Evolutionary conservation across 768 basidiomycete species (phyloP).

Genomic region (Amanita pallidorosea): DNA sequence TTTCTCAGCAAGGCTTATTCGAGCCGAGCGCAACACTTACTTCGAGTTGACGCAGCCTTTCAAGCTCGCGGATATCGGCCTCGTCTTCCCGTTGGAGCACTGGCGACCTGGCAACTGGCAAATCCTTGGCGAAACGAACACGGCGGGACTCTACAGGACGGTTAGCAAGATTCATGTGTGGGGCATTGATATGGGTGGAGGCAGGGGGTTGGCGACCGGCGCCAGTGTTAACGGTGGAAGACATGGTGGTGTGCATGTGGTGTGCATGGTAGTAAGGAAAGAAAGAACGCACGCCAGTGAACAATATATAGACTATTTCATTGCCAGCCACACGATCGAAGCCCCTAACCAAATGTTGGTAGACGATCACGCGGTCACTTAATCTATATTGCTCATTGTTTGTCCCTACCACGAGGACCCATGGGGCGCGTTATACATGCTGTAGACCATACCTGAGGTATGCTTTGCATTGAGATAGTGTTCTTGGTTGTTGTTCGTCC

Average conservation of each 20-base stretch:
- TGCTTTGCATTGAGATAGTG: no score
- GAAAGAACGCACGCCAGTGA: no score
- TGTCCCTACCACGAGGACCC: no score
- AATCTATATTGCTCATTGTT: no score
- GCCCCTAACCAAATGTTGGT: no score
- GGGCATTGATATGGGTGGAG: neutral
- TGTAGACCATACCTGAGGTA: no score
- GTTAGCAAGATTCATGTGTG: neutral
- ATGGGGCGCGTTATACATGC: no score
- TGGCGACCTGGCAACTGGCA: neutral
- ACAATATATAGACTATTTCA: no score
- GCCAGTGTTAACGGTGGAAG: neutral
- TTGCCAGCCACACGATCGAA: no score
- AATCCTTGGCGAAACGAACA: neutral
- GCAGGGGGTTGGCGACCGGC: neutral
- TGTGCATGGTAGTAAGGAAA: neutral
- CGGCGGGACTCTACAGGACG: neutral
- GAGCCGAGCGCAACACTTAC: neutral
- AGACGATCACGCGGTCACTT: no score
- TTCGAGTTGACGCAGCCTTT: neutral
- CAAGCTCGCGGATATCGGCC: neutral
- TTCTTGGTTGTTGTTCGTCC: neutral
- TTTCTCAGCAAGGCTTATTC: neutral
- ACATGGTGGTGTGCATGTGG: neutral
- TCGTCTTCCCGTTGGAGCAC: neutral